Conservation (phyloP, 192 early-diverging fungal species). For the Borealophlyctis nickersoniae region DNA sequence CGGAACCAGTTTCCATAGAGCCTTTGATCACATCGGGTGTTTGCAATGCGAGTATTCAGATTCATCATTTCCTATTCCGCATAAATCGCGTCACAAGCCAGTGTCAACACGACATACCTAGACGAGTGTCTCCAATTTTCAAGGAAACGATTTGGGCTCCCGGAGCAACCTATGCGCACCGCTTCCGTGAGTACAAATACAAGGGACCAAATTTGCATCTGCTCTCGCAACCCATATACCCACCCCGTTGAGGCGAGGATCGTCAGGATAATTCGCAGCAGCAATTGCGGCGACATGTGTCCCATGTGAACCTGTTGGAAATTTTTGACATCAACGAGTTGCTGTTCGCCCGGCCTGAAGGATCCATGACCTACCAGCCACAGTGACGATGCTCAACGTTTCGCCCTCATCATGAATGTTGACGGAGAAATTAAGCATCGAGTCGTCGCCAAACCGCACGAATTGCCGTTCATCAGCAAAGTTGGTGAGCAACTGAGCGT, state of each 20-base stretch:
- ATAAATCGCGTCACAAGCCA: background rate
- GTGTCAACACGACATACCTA: slow-evolving; percentile 17
- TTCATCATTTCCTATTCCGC: background rate
- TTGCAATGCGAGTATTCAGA: background rate
- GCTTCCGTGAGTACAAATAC: background rate
- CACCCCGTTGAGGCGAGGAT: slow-evolving; percentile 80
- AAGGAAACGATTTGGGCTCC: slow-evolving; percentile 93
- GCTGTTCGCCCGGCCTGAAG: no score
- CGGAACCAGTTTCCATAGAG: slow-evolving; percentile 80
- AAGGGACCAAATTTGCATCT: slow-evolving; percentile 1
- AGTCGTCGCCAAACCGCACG: slow-evolving; percentile 68
- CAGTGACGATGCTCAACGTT: slow-evolving; percentile 70
- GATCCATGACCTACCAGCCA: no score
- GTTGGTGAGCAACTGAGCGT: slow-evolving; percentile 56
- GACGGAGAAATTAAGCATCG: slow-evolving; percentile 83
- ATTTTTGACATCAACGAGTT: no score
- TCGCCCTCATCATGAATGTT: slow-evolving; percentile 87
- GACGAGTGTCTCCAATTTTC: slow-evolving; percentile 82
- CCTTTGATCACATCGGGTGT: no score
- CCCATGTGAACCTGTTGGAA: slow-evolving; percentile 86
- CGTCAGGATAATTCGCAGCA: slow-evolving; percentile 83
- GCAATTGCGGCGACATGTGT: slow-evolving; percentile 95
- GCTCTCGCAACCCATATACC: slow-evolving; percentile 6
- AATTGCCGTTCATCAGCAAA: slow-evolving; percentile 72
- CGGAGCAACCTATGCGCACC: slow-evolving; percentile 67